Conservation (phyloP, 768 basidiomycete species). For the Panus rudis region DNA sequence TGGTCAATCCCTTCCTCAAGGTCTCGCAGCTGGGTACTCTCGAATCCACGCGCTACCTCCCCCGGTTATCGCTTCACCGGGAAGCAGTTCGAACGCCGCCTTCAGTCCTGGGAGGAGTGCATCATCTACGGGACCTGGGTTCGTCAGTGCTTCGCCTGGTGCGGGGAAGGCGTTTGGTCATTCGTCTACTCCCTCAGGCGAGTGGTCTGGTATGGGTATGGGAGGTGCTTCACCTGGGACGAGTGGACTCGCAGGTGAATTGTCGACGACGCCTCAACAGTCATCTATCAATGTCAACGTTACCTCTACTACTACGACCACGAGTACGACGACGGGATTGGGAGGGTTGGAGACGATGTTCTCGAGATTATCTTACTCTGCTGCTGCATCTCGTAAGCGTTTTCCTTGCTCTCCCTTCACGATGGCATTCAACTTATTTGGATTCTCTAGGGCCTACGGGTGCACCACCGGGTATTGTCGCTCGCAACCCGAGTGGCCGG, state of each 20-base stretch:
- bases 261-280: conserved; percentile 20
- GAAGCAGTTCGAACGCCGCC: conserved; percentile 22
- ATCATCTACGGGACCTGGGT: too few relatives aligned
- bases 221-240: conserved; percentile 20
- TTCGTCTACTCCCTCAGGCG: conserved; percentile 16
- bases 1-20: conserved; percentile 86
- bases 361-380: conserved; percentile 50
- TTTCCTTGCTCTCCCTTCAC: conserved; percentile 1
- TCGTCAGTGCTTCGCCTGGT: too few relatives aligned
- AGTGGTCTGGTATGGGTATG: conserved; percentile 27
- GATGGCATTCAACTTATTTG: background rate
- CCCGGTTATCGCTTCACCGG: conserved; percentile 31
- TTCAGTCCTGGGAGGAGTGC: conserved; percentile 21
- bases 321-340: conserved; percentile 5
- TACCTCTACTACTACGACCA: too few relatives aligned
- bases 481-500: conserved; percentile 25
- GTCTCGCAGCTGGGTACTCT: conserved; percentile 86
- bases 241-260: conserved; percentile 17
- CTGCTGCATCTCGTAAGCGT: conserved; percentile 26
- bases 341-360: conserved; percentile 45
- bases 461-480: conserved; percentile 14
- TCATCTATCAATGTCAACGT: conserved; percentile 3
- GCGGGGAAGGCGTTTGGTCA: conserved; percentile 19
- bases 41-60: conserved; percentile 67
- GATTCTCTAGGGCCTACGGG: conserved; percentile 5